Conservation (phyloP, 768 basidiomycete genomes). For the Lyophyllum decastes region DNA sequence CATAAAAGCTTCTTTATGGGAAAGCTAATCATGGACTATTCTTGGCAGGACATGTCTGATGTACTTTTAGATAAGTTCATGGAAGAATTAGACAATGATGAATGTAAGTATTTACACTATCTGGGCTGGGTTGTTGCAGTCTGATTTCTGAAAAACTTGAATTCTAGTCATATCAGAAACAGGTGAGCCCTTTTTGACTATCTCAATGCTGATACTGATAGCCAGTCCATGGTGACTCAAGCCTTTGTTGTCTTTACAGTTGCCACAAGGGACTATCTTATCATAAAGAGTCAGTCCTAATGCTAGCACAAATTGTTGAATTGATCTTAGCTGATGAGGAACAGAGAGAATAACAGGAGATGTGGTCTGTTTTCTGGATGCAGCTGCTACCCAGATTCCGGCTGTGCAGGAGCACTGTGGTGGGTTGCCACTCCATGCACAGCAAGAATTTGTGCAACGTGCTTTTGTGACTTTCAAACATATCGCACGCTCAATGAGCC, state of each 20-base stretch:
- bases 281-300: background rate
- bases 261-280: background rate
- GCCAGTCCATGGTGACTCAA: too few species aligned
- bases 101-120: background rate
- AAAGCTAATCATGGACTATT: background rate
- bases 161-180: background rate
- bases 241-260: constrained; percentile 2
- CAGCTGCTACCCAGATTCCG: constrained; percentile 3
- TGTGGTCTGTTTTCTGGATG: background rate
- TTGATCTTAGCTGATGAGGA: background rate
- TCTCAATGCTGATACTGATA: too few species aligned
- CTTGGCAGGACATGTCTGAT: background rate
- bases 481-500: background rate
- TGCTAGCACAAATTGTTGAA: too few species aligned
- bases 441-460: background rate
- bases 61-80: background rate
- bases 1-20: background rate
- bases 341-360: background rate
- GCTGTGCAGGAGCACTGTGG: background rate
- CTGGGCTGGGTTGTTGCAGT: background rate
- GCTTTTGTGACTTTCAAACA: constrained; percentile 1
- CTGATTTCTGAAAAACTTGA: background rate
- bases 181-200: too few species aligned
- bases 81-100: background rate
- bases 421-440: background rate